Evolutionary conservation across 2,329 filamentous ascomycete genomes (phyloP).

Genomic region (Cadophora malorum): DNA sequence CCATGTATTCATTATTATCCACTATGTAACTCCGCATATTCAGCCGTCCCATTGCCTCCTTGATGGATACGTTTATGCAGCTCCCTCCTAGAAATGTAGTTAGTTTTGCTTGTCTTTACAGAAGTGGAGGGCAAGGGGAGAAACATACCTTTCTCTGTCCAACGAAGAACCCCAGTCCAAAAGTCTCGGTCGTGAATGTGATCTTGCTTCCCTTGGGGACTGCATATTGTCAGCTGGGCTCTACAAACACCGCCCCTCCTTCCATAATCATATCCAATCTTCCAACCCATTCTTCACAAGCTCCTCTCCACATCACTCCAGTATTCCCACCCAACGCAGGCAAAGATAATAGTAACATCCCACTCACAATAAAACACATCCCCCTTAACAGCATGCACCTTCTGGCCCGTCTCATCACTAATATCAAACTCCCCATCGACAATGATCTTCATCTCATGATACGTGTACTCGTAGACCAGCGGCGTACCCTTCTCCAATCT

Average conservation of each 20-base stretch:
- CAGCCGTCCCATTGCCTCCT: no score
- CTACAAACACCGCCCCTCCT: not conserved
- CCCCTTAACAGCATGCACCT: constrained; percentile 62
- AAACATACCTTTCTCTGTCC: constrained; percentile 44
- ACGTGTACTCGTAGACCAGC: constrained; percentile 67
- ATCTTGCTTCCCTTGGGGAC: constrained; percentile 46
- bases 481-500: constrained; percentile 66
- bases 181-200: constrained; percentile 45
- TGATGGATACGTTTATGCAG: not conserved
- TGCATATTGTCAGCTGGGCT: constrained; percentile 31
- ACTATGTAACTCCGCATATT: no score
- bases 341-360: not conserved
- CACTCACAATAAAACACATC: constrained; percentile 65
- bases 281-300: not conserved
- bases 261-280: not conserved
- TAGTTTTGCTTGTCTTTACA: not conserved
- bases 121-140: no score
- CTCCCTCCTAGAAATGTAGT: constrained; percentile 3
- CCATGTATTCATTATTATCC: not conserved
- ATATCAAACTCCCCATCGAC: constrained; percentile 67
- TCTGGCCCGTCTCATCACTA: constrained; percentile 61
- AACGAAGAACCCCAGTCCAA: constrained; percentile 46
- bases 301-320: no score
- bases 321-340: no score
- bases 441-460: constrained; percentile 73